These are phyloP conservation scores for Gentiana dahurica DNA, from an alignment of 257 asterid genomes.

Conservation along the genomic window DNA sequence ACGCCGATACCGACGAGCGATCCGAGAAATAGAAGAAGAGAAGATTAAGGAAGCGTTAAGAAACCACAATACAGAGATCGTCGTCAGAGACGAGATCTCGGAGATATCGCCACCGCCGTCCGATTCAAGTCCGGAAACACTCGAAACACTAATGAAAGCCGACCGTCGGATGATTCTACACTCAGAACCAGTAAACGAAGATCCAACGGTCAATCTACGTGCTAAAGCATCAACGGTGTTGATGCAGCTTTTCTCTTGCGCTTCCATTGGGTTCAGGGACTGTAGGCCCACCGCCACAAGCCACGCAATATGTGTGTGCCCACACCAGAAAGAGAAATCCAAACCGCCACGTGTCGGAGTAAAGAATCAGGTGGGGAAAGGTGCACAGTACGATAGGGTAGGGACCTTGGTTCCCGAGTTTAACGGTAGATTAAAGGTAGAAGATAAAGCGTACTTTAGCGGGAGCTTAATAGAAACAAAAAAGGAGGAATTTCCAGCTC, in stretches of 20 bases:
- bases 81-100: slow-evolving; percentile 23
- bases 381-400: slow-evolving; percentile 15
- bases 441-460: slow-evolving; percentile 65
- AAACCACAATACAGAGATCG: slow-evolving; percentile 11
- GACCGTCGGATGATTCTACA: slow-evolving; percentile 32
- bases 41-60: slow-evolving; percentile 13
- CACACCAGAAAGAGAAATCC: slow-evolving; percentile 34
- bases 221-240: slow-evolving; percentile 47
- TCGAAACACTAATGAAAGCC: slow-evolving; percentile 57
- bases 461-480: slow-evolving; percentile 58
- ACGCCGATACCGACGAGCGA: slow-evolving; percentile 38
- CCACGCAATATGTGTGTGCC: slow-evolving; percentile 26
- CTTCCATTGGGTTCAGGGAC: slow-evolving; percentile 60
- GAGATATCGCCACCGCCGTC: slow-evolving; percentile 71
- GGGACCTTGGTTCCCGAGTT: slow-evolving; percentile 13
- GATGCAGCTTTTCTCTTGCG: slow-evolving; percentile 72
- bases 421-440: slow-evolving; percentile 27
- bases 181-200: slow-evolving; percentile 20
- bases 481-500: slow-evolving; percentile 37
- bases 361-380: slow-evolving; percentile 25
- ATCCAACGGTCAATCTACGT: slow-evolving; percentile 17
- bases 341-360: slow-evolving; percentile 37
- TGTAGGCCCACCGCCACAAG: slow-evolving; percentile 56
- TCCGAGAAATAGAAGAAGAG: slow-evolving; percentile 22
- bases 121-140: slow-evolving; percentile 83